Percentiles rank a stretch among this genome's conserved stretches.
These are phyloP conservation scores for Thalassiosira pacifica DNA, from an alignment of 352 stramenopile species.

Conservation along the genomic window DNA sequence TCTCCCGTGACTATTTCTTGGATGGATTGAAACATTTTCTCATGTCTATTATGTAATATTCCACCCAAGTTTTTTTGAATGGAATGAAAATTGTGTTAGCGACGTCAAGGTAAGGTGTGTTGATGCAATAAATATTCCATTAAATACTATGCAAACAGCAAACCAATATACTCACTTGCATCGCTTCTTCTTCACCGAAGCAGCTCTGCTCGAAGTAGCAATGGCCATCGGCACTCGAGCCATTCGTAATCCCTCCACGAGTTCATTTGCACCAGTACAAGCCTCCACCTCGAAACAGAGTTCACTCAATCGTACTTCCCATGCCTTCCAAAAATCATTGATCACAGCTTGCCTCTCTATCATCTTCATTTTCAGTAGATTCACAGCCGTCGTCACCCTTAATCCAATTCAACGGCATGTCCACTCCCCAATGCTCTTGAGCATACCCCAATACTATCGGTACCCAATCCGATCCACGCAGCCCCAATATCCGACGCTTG, in stretches of 20 bases:
- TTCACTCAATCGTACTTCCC: constrained; percentile 69
- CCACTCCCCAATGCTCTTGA: constrained; percentile 62
- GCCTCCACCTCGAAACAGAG: constrained; percentile 74
- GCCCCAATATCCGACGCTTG: constrained; percentile 76
- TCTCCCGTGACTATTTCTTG: constrained; percentile 76
- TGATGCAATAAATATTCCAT: background rate
- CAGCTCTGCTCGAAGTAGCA: constrained; percentile 70
- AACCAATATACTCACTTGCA: constrained; percentile 56
- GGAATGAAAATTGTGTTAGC: background rate
- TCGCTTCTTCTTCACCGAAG: constrained; percentile 73
- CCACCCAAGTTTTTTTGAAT: background rate
- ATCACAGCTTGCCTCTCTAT: constrained; percentile 17
- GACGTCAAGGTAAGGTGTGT: no score
- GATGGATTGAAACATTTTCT: constrained; percentile 76
- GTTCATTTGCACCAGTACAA: constrained; percentile 67
- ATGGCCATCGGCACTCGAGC: constrained; percentile 70
- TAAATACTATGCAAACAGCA: no score
- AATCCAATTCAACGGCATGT: constrained; percentile 50
- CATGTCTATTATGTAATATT: constrained; percentile 43
- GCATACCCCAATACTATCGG: constrained; percentile 75
- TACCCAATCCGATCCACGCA: constrained; percentile 76
- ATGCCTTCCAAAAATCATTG: constrained; percentile 68
- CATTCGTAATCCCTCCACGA: constrained; percentile 66
- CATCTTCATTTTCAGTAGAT: constrained; percentile 23
- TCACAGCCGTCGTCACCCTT: constrained; percentile 7